Conservation (phyloP, 768 basidiomycete genomes). For the Russula sp. region DNA sequence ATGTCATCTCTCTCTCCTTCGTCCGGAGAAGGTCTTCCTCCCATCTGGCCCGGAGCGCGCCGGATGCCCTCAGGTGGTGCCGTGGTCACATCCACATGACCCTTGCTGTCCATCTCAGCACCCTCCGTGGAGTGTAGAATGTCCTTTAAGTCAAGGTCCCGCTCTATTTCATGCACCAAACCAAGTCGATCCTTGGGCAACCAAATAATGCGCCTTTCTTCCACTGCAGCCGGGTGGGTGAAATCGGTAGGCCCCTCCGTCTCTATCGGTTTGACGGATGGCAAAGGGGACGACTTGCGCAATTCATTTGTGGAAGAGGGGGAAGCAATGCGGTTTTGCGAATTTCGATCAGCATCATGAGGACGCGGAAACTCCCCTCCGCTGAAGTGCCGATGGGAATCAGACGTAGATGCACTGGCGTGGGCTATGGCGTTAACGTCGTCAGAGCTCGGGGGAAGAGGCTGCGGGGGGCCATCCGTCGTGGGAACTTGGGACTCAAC, state of each 20-base stretch:
- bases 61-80: constrained; percentile 35
- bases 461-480: not conserved
- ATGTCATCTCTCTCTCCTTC: not conserved
- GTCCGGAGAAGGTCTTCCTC: not conserved
- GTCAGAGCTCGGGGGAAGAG: not conserved
- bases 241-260: constrained; percentile 46
- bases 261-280: constrained; percentile 28
- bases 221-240: constrained; percentile 75
- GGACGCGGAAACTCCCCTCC: not conserved
- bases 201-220: constrained; percentile 79
- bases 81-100: constrained; percentile 48
- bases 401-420: not conserved
- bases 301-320: constrained; percentile 12
- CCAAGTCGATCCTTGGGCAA: constrained; percentile 70
- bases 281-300: constrained; percentile 14
- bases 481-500: not conserved
- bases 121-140: constrained; percentile 45
- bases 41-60: not conserved
- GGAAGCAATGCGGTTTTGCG: not conserved
- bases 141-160: constrained; percentile 45
- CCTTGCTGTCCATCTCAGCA: constrained; percentile 57
- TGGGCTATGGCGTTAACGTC: not conserved
- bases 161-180: constrained; percentile 57
- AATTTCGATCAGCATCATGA: not conserved
- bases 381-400: not conserved